Evolutionary conservation across 345 rosid genomes (phyloP).

Genomic region (Eucalyptus sideroxylon): DNA sequence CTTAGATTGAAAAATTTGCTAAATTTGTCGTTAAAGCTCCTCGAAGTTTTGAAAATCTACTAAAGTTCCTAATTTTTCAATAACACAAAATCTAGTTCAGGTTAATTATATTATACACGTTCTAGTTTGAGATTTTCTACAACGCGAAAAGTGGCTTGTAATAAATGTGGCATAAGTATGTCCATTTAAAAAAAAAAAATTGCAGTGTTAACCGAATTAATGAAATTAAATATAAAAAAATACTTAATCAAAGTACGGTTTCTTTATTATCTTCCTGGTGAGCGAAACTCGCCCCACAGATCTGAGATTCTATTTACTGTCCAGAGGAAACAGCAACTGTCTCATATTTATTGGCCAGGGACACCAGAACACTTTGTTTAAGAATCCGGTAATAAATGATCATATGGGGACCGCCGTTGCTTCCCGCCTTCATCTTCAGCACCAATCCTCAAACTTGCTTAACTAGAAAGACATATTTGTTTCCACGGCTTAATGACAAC

Average conservation of each 20-base stretch:
- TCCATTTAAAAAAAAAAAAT: too few relatives aligned
- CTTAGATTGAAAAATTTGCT: background rate
- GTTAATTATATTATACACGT: background rate
- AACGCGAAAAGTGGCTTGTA: background rate
- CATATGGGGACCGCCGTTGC: background rate
- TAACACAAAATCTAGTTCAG: background rate
- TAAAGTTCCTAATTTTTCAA: background rate
- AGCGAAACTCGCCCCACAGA: background rate
- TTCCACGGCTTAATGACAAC: background rate
- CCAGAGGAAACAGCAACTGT: background rate
- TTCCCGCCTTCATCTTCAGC: background rate
- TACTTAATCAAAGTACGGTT: background rate
- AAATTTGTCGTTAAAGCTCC: background rate
- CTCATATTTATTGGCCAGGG: background rate
- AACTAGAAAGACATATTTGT: background rate
- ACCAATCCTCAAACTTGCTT: background rate
- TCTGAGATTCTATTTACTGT: background rate
- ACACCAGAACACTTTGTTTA: background rate
- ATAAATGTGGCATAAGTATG: background rate
- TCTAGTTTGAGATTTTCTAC: background rate
- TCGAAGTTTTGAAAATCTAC: background rate
- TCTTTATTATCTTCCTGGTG: background rate
- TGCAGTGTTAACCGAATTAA: background rate
- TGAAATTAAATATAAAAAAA: too few relatives aligned
- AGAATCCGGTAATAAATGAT: background rate